A percentile compares a stretch with the other conserved stretches of the same genome.
phyloP scores from a whole-genome alignment of 495 filamentous ascomycete species.

The Hamigera avellanea region DNA sequence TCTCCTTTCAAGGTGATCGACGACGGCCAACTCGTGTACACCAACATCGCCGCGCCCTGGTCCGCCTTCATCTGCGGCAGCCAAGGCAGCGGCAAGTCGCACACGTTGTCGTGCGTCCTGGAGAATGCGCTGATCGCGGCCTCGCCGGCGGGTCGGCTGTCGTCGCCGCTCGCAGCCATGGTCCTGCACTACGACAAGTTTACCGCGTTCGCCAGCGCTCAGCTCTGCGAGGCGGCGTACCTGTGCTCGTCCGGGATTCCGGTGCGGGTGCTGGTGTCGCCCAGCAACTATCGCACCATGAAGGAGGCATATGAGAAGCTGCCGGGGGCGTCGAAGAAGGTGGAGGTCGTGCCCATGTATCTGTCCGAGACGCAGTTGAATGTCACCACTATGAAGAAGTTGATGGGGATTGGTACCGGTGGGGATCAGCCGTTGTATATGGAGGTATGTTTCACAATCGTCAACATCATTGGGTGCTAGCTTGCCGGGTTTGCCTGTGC shows the following conservation, averaged over 20 bases:
- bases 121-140: conserved; percentile 42
- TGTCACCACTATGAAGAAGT: conserved; percentile 43
- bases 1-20: background rate
- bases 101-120: conserved; percentile 59
- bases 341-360: conserved; percentile 35
- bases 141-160: conserved; percentile 25
- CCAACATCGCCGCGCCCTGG: conserved; percentile 54
- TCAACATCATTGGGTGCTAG: too few relatives aligned
- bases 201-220: conserved; percentile 10
- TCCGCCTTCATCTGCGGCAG: conserved; percentile 67
- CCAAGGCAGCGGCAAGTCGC: conserved; percentile 68
- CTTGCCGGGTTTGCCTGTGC: too few relatives aligned
- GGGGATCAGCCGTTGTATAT: conserved; percentile 45
- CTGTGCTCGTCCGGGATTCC: conserved; percentile 33
- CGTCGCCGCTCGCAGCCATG: conserved; percentile 47
- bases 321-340: conserved; percentile 1
- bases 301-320: conserved; percentile 9
- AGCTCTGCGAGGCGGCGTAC: conserved; percentile 60
- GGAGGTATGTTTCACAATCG: conserved; percentile 37
- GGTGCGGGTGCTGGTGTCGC: conserved; percentile 46
- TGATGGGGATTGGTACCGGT: conserved; percentile 47
- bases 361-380: conserved; percentile 45
- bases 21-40: background rate
- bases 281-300: conserved; percentile 38
- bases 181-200: conserved; percentile 62